A percentile compares a stretch with the other conserved stretches of the same genome.
Evolutionary conservation across 805 yeast genomes (phyloP).

Genomic region (Candida pseudofarinosa): DNA sequence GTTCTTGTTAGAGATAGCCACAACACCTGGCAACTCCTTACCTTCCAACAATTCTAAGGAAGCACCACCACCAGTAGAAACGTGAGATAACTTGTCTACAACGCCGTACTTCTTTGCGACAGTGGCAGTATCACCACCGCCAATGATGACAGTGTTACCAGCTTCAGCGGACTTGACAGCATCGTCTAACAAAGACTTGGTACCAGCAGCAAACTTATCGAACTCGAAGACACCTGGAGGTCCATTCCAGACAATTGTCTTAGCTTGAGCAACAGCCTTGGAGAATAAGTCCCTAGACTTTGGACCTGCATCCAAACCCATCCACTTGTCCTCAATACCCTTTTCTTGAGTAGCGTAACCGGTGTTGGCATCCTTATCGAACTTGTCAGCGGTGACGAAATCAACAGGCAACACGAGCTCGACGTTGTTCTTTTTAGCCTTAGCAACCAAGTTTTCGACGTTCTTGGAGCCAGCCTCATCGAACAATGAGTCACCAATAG

Average conservation of each 20-base stretch:
- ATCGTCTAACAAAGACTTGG: conserved; percentile 85
- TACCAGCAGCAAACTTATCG: conserved; percentile 86
- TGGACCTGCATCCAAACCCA: conserved; percentile 96
- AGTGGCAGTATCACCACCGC: conserved; percentile 99
- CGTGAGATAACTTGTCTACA: conserved; percentile 94
- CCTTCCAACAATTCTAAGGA: conserved; percentile 98
- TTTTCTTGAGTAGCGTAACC: conserved; percentile 81
- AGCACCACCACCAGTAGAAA: conserved; percentile 99
- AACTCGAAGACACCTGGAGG: conserved; percentile 99
- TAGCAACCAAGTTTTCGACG: conserved; percentile 86
- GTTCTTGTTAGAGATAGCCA: conserved; percentile 74
- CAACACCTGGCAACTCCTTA: conserved; percentile 97
- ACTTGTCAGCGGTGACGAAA: conserved; percentile 92
- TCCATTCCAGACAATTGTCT: conserved; percentile 99
- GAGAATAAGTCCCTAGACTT: conserved; percentile 77
- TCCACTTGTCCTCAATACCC: conserved; percentile 94
- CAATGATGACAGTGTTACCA: conserved; percentile 94
- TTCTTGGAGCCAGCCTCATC: conserved; percentile 95
- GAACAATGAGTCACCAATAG: conserved; percentile 88
- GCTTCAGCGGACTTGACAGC: conserved; percentile 79
- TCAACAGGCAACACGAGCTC: conserved; percentile 93
- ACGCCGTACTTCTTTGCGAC: conserved; percentile 98
- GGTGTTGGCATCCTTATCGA: conserved; percentile 84
- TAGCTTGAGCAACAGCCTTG: conserved; percentile 82
- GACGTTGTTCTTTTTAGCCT: conserved; percentile 95